Base-by-base conservation (phyloP, 768 basidiomycete genomes). In the Xerocomellus dryophilus region DNA sequence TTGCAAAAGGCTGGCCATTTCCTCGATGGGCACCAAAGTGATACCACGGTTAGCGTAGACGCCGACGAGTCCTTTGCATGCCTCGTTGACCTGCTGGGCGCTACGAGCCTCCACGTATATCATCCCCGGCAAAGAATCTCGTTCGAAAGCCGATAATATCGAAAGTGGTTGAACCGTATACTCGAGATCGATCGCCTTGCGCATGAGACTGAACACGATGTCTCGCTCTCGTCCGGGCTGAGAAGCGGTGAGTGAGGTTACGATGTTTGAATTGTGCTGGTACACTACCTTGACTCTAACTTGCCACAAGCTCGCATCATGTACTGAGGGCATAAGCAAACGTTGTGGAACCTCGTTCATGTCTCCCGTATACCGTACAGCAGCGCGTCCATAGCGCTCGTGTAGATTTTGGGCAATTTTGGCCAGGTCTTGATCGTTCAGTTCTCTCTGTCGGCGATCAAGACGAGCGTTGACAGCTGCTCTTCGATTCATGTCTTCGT, bases 241-340 rank as follows among this genome's bases (percentile, higher is more conserved):
- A 40, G 56, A 48, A 27, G 34, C 12, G 9, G 23, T 56, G 25
- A 45, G 59, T 48, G 43, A 50, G 32, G 27, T 20, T 23, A 43
- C 18, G 18, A 34, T 27, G 17, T 3, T 9, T 7, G 1, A 4
- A 21, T 12, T 17, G 25, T 14, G 39, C 9, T 15, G 40, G 51
- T 20, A 20, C 71, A 78, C 47, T 64, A 91, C 93, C 82, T 93
- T 93, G 61, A 95, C 93, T 62, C 90, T 80, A 51, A 98, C 84
- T 74, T 94, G 93, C 94, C 95, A 99, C 54, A 99, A 74, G 68
- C 84, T 94, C 11, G 96, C 90, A 68, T 99, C 97, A 50, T 96
- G 88, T 1, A 97, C 93, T 4, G 90, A 92, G 18, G 97, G 97
- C 94, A 99, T 98, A 18, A 98, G 78, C 50, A 98, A 71, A 15